Base-by-base conservation (phyloP, 2,329 filamentous ascomycete genomes). In the Phaeophleospora eucalypticola region DNA sequence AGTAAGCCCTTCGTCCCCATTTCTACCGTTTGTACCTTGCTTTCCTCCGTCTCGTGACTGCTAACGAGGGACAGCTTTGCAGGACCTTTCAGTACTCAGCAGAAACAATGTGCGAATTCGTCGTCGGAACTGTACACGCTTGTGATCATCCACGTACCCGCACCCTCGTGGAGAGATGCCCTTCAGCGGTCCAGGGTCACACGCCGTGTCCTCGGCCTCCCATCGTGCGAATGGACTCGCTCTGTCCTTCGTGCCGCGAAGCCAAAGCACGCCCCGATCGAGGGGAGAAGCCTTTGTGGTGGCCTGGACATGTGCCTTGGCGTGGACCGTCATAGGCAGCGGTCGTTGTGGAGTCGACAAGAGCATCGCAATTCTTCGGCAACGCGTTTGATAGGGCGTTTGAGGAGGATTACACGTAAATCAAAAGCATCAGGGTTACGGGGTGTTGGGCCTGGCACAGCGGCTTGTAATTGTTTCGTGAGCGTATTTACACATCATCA, bases 41-140 rank as follows among this genome's bases (percentile, higher is more conserved):
- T n/a, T n/a, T n/a, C n/a, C n/a, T n/a, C n/a, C n/a, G n/a, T n/a
- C n/a, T n/a, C n/a, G n/a, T n/a, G n/a, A n/a, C n/a, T n/a, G n/a
- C n/a, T n/a, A n/a, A n/a, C n/a, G n/a, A n/a, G n/a, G n/a, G n/a
- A n/a, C n/a, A n/a, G n/a, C n/a, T n/a, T n/a, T n/a, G n/a, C n/a
- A n/a, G n/a, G n/a, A n/a, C n/a, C n/a, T 12, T 29, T 29, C 24
- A 29, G 24, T 29, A n/a, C n/a, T n/a, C n/a, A n/a, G n/a, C n/a
- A n/a, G n/a, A 29, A 29, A 45, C 20, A 6, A 47, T 51, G 48
- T 47, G 48, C 27, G 44, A 51, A 42, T 44, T 42, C 41, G 37
- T 36, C 18, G 10, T 24, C 20, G 44, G 41, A 29, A 47, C 40
- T 10, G 8, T 34, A 14, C 44, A 51, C 44, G 41, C 48, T 14